Conservation (phyloP, 1,284 basidiomycete species). For the Ustilago tritici region DNA sequence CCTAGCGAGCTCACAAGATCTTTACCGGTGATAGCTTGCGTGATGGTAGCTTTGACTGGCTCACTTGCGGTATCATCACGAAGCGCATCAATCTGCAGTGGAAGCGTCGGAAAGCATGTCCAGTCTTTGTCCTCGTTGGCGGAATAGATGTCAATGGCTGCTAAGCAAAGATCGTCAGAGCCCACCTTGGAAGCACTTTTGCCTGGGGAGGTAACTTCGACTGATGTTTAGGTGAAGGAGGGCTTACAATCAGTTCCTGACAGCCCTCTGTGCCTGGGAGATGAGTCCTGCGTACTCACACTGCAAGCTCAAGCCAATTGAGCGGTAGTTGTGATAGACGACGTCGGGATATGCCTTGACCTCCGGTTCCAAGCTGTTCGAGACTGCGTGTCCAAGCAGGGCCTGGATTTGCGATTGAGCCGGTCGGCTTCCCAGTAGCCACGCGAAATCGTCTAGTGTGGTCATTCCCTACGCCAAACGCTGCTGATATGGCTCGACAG, state of each 20-base stretch:
- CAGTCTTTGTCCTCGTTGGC: constrained; percentile 28
- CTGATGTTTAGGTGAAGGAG: background rate
- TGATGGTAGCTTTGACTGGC: constrained; percentile 5
- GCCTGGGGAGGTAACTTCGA: constrained; percentile 9
- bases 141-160: constrained; percentile 41
- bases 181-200: constrained; percentile 16
- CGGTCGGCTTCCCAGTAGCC: constrained; percentile 13
- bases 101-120: constrained; percentile 27
- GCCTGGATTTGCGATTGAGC: constrained; percentile 7
- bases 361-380: background rate
- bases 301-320: constrained; percentile 39
- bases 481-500: background rate
- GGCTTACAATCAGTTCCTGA: background rate
- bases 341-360: constrained; percentile 38
- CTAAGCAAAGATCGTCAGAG: constrained; percentile 12
- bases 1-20: constrained; percentile 31
- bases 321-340: constrained; percentile 34
- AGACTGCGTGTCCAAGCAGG: constrained; percentile 7
- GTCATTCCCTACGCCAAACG: constrained; percentile 4
- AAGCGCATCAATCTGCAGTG: constrained; percentile 9
- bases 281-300: constrained; percentile 18
- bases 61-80: background rate
- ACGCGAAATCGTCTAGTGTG: background rate
- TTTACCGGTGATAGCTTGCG: constrained; percentile 25
- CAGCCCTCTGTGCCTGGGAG: background rate